Base-by-base conservation (phyloP, 257 asterid species). In the Asclepias syriaca region DNA sequence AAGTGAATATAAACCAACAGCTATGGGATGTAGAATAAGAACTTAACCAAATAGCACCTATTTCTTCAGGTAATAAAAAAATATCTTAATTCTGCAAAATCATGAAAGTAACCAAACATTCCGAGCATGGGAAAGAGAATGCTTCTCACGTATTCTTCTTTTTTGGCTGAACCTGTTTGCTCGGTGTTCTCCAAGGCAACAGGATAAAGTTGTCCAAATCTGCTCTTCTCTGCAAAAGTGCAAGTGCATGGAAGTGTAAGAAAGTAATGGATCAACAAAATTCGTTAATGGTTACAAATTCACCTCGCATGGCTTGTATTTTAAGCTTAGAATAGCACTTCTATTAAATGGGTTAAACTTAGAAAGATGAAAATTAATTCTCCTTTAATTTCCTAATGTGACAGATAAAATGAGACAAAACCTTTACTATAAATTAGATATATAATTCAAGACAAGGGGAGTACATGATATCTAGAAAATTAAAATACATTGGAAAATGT, bases 101-200 rank as follows among this genome's bases (percentile, higher is more conserved):
- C 0, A 50, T 14, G 24, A 8, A 54, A 51, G 18, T 0, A 71
- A 34, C 32, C 68, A 74, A 73, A 66, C 80, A 37, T 22, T 43
- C 70, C 34, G 69, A 68, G 32, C 67, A 8, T 18, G 69, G n/a
- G 32, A 59, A 80, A 43, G 49, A 58, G 75, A 57, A 66, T 66
- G 66, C 21, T 70, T 72, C 96, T 88, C 80, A 94, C 99, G 73
- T 78, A 76, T 79, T 81, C 93, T 37, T 78, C 77, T 56, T 69
- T 87, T 77, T 84, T 85, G 11, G 56, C 6, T 18, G 74, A 58
- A 79, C 76, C 74, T 24, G 76, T 61, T 75, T 74, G 87, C 65
- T 66, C 77, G 61, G 74, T 80, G 76, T 74, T 77, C 78, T 80
- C 86, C 32, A 78, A 75, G 57, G 72, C 87, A 79, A 76, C 66